Base-by-base conservation (phyloP, 805 yeast species). In the Yarrowia sp. region DNA sequence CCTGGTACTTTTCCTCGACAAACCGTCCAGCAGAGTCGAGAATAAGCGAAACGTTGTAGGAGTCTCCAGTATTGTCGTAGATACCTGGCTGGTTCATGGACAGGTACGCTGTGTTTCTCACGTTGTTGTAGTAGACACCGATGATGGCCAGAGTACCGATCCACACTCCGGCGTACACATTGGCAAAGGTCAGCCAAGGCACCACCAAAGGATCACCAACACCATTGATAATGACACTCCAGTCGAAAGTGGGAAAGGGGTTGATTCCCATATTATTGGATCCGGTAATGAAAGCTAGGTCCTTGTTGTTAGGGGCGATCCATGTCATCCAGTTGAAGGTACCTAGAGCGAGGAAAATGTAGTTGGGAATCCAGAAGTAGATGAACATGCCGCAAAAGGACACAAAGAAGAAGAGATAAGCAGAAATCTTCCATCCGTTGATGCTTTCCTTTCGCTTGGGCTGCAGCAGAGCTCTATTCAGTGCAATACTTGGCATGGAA, bases 281-380 rank as follows among this genome's bases (percentile, higher is more conserved):
- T 49, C 93, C 93, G 68, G 88, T 87, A 45, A 89, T 78, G 63
- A 87, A 86, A 71, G 87, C 88, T 7, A 86, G 83, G 46, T 83
- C 80, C 68, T 86, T 85, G 73, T 87, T 87, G 71, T 86, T 75
- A 15, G 79, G 79, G 0, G 71, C 79, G 58, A 85, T 85, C 89
- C 89, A 86, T 26, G 77, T 82, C 73, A 84, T 82, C 89, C 89
- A 86, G 73, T 82, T 85, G 77, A 90, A 89, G 72, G 83, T 83
- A 1, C 87, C 82, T 61, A 89, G 81, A 1, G 87, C 91, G 22
- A 80, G 79, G 78, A 87, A 87, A 16, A 89, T 79, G 75, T 81
- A 89, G 67, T 87, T 88, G 11, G 93, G 91, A 72, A 89, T 78
- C 87, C 89, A 88, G 74, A 84, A 85, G 84, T 87, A 88, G 10